Conservation (phyloP, 1,284 basidiomycete genomes). For the Puccinia hordei region DNA sequence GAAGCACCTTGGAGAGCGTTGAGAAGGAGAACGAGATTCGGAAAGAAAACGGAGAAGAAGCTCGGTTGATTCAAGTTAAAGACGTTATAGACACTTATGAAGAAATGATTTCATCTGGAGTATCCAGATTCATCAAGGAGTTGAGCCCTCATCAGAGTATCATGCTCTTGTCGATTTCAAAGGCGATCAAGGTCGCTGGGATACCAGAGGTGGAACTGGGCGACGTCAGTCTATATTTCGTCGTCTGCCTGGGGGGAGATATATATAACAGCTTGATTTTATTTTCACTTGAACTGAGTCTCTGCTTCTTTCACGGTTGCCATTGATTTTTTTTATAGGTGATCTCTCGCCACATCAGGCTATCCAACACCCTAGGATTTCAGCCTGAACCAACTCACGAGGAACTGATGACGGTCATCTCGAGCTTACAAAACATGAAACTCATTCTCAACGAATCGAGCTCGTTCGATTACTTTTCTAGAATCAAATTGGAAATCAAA, state of each 20-base stretch:
- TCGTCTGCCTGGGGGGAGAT: background rate
- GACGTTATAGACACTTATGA: slow-evolving; percentile 75
- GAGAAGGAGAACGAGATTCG: slow-evolving; percentile 52
- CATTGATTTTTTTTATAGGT: slow-evolving; percentile 5
- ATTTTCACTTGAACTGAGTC: no score
- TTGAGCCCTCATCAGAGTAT: slow-evolving; percentile 83
- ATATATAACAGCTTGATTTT: no score
- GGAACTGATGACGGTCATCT: slow-evolving; percentile 38
- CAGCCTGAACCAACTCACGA: slow-evolving; percentile 39
- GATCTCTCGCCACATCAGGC: slow-evolving; percentile 43
- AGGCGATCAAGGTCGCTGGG: slow-evolving; percentile 43
- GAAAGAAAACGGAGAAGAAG: slow-evolving; percentile 61
- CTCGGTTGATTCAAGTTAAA: slow-evolving; percentile 67
- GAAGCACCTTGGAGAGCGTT: slow-evolving; percentile 67
- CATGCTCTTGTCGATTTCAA: slow-evolving; percentile 79
- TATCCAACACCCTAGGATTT: slow-evolving; percentile 33
- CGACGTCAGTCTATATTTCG: slow-evolving; percentile 26
- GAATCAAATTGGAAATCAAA: slow-evolving; percentile 46
- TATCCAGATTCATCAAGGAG: slow-evolving; percentile 71
- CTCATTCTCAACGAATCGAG: slow-evolving; percentile 45
- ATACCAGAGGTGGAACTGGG: slow-evolving; percentile 49
- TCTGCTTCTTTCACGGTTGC: no score
- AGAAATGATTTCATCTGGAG: slow-evolving; percentile 56
- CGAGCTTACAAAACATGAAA: slow-evolving; percentile 43
- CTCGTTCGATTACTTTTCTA: slow-evolving; percentile 45